Percentiles rank a stretch among this genome's conserved stretches.
Evolutionary conservation across 495 filamentous ascomycete genomes (phyloP).

Genomic region (Hypomontagnella submonticulosa): DNA sequence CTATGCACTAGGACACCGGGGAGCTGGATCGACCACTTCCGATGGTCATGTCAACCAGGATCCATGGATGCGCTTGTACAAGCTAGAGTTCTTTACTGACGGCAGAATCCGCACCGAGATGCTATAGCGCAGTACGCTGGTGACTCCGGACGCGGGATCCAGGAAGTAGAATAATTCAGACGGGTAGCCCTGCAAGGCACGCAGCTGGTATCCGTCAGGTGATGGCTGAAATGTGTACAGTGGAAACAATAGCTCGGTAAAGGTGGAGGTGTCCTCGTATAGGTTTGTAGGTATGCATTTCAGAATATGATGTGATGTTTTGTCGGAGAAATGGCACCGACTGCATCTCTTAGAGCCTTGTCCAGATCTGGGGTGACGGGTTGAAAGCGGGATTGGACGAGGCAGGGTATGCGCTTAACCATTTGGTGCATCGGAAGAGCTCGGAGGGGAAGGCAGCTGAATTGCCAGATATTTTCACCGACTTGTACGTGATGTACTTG

Average conservation of each 20-base stretch:
- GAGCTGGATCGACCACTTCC: constrained; percentile 38
- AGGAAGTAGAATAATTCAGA: constrained; percentile 10
- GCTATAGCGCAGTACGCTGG: constrained; percentile 8
- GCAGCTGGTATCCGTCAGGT: constrained; percentile 43
- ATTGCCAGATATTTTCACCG: constrained; percentile 44
- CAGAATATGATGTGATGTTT: too few relatives aligned
- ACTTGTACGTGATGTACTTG: constrained; percentile 17
- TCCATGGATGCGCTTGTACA: constrained; percentile 9
- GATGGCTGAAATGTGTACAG: constrained; percentile 18
- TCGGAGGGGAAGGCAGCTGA: constrained; percentile 38
- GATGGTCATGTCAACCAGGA: constrained; percentile 28
- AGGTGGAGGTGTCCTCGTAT: constrained; percentile 23
- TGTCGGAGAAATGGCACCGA: too few relatives aligned
- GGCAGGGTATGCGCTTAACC: constrained; percentile 8
- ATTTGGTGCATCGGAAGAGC: constrained; percentile 34
- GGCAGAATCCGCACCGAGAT: constrained; percentile 30
- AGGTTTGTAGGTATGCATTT: too few relatives aligned
- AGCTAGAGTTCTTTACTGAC: constrained; percentile 17
- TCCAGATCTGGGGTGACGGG: constrained; percentile 9
- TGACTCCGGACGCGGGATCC: constrained; percentile 11
- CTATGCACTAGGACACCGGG: constrained; percentile 38
- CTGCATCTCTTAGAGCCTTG: constrained; percentile 25
- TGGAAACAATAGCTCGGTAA: not conserved
- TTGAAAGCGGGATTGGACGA: constrained; percentile 27
- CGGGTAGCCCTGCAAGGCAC: constrained; percentile 29